These are phyloP conservation scores for Amoebophrya sp. DNA, from an alignment of 169 alveolate species.

Conservation along the genomic window DNA sequence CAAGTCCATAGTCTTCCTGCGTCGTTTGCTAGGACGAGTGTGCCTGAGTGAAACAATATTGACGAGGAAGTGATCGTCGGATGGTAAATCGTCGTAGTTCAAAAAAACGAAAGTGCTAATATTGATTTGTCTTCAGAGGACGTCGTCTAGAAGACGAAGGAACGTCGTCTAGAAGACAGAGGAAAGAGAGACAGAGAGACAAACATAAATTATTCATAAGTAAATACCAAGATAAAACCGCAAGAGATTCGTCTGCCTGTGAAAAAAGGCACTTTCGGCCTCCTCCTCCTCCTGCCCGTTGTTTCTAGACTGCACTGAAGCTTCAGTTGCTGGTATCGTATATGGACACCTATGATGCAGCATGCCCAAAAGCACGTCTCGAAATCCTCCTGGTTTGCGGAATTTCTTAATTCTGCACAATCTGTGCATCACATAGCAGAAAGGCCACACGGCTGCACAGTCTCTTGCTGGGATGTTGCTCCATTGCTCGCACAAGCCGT, in stretches of 20 bases:
- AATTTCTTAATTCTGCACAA: neutral
- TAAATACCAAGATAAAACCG: neutral
- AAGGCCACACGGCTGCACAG: neutral
- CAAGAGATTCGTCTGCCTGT: neutral
- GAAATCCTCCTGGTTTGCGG: neutral
- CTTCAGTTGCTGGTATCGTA: neutral
- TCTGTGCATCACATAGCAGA: neutral
- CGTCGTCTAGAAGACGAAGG: no score
- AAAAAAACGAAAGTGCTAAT: no score
- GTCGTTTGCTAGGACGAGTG: neutral
- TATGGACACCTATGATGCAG: neutral
- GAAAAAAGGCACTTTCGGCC: neutral
- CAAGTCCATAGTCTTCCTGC: neutral
- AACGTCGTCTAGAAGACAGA: no score
- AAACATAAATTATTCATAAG: no score
- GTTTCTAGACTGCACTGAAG: neutral
- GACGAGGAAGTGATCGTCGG: no score
- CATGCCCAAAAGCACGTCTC: neutral
- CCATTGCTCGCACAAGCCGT: constrained; percentile 5
- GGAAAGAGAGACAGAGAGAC: no score
- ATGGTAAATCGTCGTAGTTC: no score
- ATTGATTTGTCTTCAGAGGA: no score
- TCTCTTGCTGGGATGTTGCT: neutral
- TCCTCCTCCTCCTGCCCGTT: neutral
- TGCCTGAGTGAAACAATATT: no score